These are phyloP conservation scores for Suhomyces canberraensis DNA, from an alignment of 805 yeast species.

Conservation along the genomic window DNA sequence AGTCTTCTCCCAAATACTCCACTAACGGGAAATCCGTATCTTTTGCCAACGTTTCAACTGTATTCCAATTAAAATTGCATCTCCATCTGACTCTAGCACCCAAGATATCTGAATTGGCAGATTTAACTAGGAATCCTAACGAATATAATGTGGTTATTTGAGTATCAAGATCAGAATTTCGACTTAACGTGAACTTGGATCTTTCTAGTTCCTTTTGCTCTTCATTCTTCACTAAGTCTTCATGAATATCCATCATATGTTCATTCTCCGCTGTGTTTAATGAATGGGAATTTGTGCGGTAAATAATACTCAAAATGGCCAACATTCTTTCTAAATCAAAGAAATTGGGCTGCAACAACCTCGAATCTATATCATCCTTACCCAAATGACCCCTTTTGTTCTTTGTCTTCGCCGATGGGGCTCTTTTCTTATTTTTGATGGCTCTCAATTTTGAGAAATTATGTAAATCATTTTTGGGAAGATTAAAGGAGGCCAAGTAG, in stretches of 20 bases:
- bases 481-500: slow-evolving; percentile 76
- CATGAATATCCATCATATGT: slow-evolving; percentile 20
- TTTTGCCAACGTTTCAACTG: slow-evolving; percentile 55
- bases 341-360: slow-evolving; percentile 65
- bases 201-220: slow-evolving; percentile 31
- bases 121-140: slow-evolving; percentile 48
- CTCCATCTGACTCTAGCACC: slow-evolving; percentile 75
- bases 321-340: slow-evolving; percentile 77
- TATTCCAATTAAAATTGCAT: slow-evolving; percentile 68
- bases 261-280: slow-evolving; percentile 21
- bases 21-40: slow-evolving; percentile 66
- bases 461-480: slow-evolving; percentile 64
- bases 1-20: slow-evolving; percentile 43
- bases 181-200: slow-evolving; percentile 33
- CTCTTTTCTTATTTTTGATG: slow-evolving; percentile 39
- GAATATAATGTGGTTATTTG: slow-evolving; percentile 60
- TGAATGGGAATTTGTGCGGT: slow-evolving; percentile 37
- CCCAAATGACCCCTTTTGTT: slow-evolving; percentile 19
- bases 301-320: slow-evolving; percentile 75
- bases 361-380: slow-evolving; percentile 51
- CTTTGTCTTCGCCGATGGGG: slow-evolving; percentile 10
- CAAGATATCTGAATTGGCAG: slow-evolving; percentile 48
- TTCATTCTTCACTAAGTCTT: slow-evolving; percentile 35
- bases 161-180: slow-evolving; percentile 48
- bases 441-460: slow-evolving; percentile 60